phyloP scores from a whole-genome alignment of 1,139 yeast species.

The Kluyveromyces marxianus region DNA sequence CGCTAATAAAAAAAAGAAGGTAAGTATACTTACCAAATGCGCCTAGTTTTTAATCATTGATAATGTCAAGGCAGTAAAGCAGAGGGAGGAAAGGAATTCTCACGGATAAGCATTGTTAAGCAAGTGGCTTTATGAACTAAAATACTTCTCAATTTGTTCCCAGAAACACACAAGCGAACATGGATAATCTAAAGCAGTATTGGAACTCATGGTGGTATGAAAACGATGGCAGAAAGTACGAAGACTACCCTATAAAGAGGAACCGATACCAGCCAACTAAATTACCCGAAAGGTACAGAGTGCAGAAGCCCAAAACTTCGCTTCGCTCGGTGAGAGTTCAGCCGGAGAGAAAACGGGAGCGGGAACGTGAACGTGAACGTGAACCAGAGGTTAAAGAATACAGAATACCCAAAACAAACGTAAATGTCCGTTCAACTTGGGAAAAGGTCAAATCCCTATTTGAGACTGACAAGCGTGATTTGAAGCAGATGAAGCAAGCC shows the following conservation, averaged over 20 bases:
- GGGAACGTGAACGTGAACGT: background rate
- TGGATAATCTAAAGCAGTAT: constrained; percentile 5
- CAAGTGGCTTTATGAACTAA: no score
- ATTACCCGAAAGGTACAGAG: constrained; percentile 3
- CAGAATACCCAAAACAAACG: background rate
- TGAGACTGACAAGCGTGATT: constrained; percentile 17
- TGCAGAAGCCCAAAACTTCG: constrained; percentile 4
- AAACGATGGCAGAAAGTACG: constrained; percentile 16
- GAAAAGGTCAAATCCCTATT: constrained; percentile 15
- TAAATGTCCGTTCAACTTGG: constrained; percentile 10
- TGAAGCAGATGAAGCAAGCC: constrained; percentile 15
- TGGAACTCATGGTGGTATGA: constrained; percentile 11
- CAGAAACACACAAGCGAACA: background rate
- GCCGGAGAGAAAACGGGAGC: background rate
- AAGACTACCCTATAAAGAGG: constrained; percentile 13
- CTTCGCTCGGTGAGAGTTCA: background rate
- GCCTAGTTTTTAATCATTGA: no score
- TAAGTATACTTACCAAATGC: no score
- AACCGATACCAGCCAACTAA: background rate
- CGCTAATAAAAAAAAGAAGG: no score
- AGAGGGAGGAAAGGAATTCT: no score
- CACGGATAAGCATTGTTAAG: no score
- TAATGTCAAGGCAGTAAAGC: no score
- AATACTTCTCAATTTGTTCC: background rate
- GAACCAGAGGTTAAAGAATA: background rate